Evolutionary conservation across 2,329 filamentous ascomycete species (phyloP), one percentile per base, ranked within the genome.

Genomic region (Alternaria hordeiaustralica): DNA sequence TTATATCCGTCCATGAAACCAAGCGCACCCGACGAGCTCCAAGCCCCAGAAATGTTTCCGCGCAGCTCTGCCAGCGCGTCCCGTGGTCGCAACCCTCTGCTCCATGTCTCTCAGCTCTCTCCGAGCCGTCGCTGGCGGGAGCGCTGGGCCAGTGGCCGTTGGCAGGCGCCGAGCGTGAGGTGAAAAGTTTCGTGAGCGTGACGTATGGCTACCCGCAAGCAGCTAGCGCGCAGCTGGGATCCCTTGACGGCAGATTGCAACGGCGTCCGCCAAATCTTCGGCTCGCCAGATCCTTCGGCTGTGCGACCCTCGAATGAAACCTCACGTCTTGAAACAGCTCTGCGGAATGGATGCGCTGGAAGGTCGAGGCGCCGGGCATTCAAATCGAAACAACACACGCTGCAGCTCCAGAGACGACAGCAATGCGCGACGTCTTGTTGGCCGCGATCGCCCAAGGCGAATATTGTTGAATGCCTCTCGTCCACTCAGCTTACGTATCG

Each of bases 1-100:
- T 67, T 69, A 69, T 73, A 67, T 69, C 68, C 68, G 71, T 55
- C 58, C 18, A 69, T 66, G 63, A 67, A 69, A 67, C 62, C 45
- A 64, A 56, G 58, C 23, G 60, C 60, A 61, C 65, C 59, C 68
- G 54, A 61, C 60, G 56, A 63, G 57, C 58, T 58, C n/a, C 60
- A 50, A 61, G 57, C 58, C 49, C 45, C 44, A 50, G 49, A 21
- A 12, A 30, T 53, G 20, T 36, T 41, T 53, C 49, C 33, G 49
- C 49, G 12, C 13, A 15, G 49, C 49, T 25, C 30, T 13, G 10
- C 49, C 30, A 53, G 20, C 57, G 30, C 41, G 15, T 44, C 47
- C 28, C 36, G 33, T 26, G 30, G 36, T 55, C 33, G 53, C 36
- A 53, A 11, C 20, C 9, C 28, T 53, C 49, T 53, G 49, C 49